These are phyloP conservation scores for Lyophyllum atratum DNA, from an alignment of 768 basidiomycete species.

Conservation along the genomic window DNA sequence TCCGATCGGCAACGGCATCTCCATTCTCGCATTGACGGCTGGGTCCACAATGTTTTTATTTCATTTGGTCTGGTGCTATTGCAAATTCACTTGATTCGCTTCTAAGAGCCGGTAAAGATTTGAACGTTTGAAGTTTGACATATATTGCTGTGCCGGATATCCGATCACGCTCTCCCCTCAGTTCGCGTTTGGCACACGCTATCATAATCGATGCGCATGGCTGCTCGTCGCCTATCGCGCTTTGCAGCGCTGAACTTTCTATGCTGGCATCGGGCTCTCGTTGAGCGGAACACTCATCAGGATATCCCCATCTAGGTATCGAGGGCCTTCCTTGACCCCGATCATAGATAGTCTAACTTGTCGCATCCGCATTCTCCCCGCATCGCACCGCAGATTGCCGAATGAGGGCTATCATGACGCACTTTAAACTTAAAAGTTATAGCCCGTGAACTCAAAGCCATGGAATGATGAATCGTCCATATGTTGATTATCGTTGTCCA, in stretches of 20 bases:
- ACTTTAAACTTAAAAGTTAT: conserved; percentile 11
- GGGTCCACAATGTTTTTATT: conserved; percentile 4
- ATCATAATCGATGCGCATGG: neutral
- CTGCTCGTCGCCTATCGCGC: neutral
- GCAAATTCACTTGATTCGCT: neutral
- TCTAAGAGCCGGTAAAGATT: neutral
- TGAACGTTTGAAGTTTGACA: neutral
- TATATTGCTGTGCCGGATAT: neutral
- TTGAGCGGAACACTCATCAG: neutral
- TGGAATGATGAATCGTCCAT: too few relatives aligned
- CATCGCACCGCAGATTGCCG: conserved; percentile 14
- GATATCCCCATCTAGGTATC: neutral
- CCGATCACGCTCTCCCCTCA: neutral
- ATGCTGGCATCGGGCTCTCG: neutral
- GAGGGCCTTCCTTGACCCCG: neutral
- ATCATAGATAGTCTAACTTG: neutral
- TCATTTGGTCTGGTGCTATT: neutral
- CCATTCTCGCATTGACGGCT: conserved; percentile 6
- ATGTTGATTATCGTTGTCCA: neutral
- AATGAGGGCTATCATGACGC: conserved; percentile 3
- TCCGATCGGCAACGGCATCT: conserved; percentile 19
- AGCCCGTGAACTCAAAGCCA: neutral
- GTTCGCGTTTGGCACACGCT: neutral
- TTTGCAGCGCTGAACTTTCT: neutral
- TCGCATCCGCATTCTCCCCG: neutral